Evolutionary conservation across 176 grass and related monocot genomes (phyloP).

Genomic region (Carex parvula): DNA sequence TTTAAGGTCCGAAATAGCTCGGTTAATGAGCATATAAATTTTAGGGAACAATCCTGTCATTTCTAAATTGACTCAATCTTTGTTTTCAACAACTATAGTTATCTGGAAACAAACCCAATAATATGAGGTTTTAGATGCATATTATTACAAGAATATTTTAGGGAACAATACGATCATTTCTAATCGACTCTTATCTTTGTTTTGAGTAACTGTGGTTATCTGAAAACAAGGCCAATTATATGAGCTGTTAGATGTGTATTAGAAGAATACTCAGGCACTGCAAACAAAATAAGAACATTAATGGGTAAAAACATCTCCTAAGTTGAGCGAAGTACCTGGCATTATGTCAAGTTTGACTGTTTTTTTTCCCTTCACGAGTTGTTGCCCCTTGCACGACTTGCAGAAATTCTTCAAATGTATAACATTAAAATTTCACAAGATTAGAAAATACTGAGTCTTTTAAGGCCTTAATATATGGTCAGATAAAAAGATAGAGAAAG

Average conservation of each 20-base stretch:
- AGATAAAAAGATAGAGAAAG: background rate
- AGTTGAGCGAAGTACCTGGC: slow-evolving; percentile 44
- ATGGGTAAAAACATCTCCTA: background rate
- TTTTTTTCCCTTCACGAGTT: slow-evolving; percentile 58
- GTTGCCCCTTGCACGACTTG: slow-evolving; percentile 87
- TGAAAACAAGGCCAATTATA: background rate
- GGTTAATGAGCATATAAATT: background rate
- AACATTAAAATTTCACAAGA: slow-evolving; percentile 12
- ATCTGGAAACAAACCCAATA: slow-evolving; percentile 7
- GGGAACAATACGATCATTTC: background rate
- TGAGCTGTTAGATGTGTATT: background rate
- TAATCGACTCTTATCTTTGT: background rate
- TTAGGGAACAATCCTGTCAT: background rate
- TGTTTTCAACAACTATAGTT: background rate
- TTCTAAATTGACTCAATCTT: background rate
- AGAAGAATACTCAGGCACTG: background rate
- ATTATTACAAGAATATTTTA: background rate
- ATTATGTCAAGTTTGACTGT: slow-evolving; percentile 78
- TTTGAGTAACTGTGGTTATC: background rate
- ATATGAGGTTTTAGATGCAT: background rate
- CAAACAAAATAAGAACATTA: background rate
- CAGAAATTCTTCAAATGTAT: slow-evolving; percentile 61
- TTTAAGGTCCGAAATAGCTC: background rate
- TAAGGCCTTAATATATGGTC: background rate
- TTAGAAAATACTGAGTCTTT: background rate